A percentile compares a stretch with the other conserved stretches of the same genome.
These are phyloP conservation scores for Cerrena zonata DNA, from an alignment of 1,284 basidiomycete species.

Conservation along the genomic window DNA sequence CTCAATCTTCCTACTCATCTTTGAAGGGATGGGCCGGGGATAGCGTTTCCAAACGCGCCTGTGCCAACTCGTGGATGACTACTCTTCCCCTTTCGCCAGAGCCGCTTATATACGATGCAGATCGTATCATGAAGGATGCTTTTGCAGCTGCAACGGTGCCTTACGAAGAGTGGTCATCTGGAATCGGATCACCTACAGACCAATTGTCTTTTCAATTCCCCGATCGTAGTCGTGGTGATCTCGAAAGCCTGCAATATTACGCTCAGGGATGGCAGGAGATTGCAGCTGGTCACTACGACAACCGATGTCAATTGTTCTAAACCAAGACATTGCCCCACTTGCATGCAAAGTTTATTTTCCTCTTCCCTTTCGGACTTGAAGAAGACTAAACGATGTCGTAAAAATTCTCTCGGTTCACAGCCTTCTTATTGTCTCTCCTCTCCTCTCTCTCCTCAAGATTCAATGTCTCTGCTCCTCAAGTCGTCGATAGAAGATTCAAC, in stretches of 20 bases:
- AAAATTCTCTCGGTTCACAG: neutral
- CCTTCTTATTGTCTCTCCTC: neutral
- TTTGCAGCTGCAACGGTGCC: constrained; percentile 22
- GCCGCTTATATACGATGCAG: constrained; percentile 14
- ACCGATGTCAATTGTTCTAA: constrained; percentile 20
- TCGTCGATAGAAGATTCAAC: constrained; percentile 2
- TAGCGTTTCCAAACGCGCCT: constrained; percentile 12
- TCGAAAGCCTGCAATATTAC: constrained; percentile 12
- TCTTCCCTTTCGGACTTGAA: neutral
- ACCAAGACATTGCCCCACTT: neutral
- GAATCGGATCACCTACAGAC: constrained; percentile 2
- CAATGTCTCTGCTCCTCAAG: no score
- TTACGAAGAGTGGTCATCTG: constrained; percentile 18
- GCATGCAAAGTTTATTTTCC: neutral
- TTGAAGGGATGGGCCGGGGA: constrained; percentile 27
- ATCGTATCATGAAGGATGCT: constrained; percentile 23
- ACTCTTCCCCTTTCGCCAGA: constrained; percentile 14
- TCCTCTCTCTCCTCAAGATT: neutral
- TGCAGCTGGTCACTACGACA: constrained; percentile 16
- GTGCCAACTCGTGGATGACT: neutral
- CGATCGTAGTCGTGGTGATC: constrained; percentile 1
- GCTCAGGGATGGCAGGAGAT: constrained; percentile 11
- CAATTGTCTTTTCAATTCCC: neutral
- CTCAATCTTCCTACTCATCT: constrained; percentile 26
- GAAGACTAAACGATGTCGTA: neutral